Conservation (phyloP, 768 basidiomycete genomes). For the Trametes gibbosa region DNA sequence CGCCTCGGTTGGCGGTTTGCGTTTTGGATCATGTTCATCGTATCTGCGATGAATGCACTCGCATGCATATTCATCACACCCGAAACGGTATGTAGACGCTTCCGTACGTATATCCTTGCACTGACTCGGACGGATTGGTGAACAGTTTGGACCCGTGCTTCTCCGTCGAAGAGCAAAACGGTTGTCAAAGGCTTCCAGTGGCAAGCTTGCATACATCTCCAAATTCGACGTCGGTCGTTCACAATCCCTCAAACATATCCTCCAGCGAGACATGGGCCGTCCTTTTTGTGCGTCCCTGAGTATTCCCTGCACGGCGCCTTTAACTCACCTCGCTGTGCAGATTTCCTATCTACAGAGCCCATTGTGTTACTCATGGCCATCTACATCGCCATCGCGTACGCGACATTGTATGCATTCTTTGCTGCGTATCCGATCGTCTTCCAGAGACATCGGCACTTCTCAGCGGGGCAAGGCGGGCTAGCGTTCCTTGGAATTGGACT, state of each 20-base stretch:
- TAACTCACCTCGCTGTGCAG: slow-evolving; percentile 28
- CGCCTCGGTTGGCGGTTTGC: slow-evolving; percentile 58
- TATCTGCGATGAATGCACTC: slow-evolving; percentile 44
- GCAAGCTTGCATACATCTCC: slow-evolving; percentile 44
- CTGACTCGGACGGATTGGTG: not conserved
- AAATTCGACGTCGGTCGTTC: slow-evolving; percentile 46
- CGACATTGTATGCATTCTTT: slow-evolving; percentile 63
- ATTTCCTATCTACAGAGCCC: slow-evolving; percentile 60
- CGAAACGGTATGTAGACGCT: slow-evolving; percentile 48
- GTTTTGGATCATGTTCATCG: slow-evolving; percentile 64
- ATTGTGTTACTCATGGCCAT: slow-evolving; percentile 58
- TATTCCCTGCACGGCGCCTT: slow-evolving; percentile 4
- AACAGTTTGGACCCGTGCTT: slow-evolving; percentile 59
- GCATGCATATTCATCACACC: slow-evolving; percentile 48
- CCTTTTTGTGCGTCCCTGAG: slow-evolving; percentile 46
- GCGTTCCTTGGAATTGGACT: slow-evolving; percentile 65
- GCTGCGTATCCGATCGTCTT: slow-evolving; percentile 61
- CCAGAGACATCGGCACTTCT: slow-evolving; percentile 50
- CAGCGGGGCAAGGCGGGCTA: slow-evolving; percentile 53
- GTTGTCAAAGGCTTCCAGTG: slow-evolving; percentile 41
- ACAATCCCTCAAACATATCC: slow-evolving; percentile 40
- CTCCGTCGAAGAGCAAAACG: slow-evolving; percentile 50
- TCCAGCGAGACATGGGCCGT: slow-evolving; percentile 50
- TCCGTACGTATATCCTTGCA: not conserved
- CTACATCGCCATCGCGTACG: slow-evolving; percentile 61